Conservation (phyloP, 345 rosid species). For the Eucalyptus virginea region DNA sequence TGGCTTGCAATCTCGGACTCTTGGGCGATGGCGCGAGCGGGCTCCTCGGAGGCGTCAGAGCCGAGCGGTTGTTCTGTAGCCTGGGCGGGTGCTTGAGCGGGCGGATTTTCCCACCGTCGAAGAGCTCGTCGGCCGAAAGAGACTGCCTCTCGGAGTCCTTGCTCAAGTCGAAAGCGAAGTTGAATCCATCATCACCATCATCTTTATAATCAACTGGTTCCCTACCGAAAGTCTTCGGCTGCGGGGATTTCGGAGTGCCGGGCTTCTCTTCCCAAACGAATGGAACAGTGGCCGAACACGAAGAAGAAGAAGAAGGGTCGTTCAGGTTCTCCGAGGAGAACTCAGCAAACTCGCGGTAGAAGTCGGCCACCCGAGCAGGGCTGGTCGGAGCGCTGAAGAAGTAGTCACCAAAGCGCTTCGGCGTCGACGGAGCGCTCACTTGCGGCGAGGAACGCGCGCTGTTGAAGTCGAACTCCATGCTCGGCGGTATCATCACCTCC, state of each 20-base stretch:
- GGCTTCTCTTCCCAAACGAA: slow-evolving; percentile 58
- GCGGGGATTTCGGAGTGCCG: slow-evolving; percentile 38
- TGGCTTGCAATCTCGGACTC: slow-evolving; percentile 46
- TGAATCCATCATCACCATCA: background rate
- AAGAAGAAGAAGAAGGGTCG: background rate
- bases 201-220: background rate
- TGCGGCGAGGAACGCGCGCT: slow-evolving; percentile 18
- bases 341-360: slow-evolving; percentile 34
- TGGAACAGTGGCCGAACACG: slow-evolving; percentile 12
- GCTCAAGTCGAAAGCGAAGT: slow-evolving; percentile 45
- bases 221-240: background rate
- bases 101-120: slow-evolving; percentile 62
- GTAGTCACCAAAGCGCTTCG: slow-evolving; percentile 35
- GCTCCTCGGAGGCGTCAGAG: background rate
- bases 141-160: slow-evolving; percentile 18
- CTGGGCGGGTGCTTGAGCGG: slow-evolving; percentile 63
- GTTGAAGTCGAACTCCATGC: slow-evolving; percentile 47
- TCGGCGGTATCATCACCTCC: slow-evolving; percentile 38
- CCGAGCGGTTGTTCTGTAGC: background rate
- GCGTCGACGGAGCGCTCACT: slow-evolving; percentile 58
- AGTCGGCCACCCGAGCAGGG: slow-evolving; percentile 48
- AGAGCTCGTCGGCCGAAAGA: slow-evolving; percentile 59
- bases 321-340: background rate
- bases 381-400: slow-evolving; percentile 69
- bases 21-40: slow-evolving; percentile 23